Percentiles rank a stretch among this genome's conserved stretches.
These are phyloP conservation scores for Singerocomus inundabilis DNA, from an alignment of 1,284 basidiomycete genomes.

Conservation along the genomic window DNA sequence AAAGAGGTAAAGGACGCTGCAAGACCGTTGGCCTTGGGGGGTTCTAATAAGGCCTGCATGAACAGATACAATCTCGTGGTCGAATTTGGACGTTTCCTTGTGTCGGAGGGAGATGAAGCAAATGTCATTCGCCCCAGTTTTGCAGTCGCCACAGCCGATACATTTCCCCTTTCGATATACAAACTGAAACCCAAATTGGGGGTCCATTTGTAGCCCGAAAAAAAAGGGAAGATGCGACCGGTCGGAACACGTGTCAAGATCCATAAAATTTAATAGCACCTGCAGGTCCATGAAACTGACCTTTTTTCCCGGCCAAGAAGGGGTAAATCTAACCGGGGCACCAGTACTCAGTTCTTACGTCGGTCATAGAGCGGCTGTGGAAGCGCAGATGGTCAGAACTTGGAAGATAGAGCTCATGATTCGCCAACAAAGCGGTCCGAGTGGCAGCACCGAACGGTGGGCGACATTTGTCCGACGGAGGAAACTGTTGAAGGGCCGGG, in stretches of 20 bases:
- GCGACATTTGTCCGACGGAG: not conserved
- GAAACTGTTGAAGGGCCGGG: not conserved
- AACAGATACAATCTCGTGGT: conserved; percentile 18
- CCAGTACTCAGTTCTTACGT: conserved; percentile 2
- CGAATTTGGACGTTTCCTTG: conserved; percentile 39
- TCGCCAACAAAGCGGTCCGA: not conserved
- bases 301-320: conserved; percentile 1
- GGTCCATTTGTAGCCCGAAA: conserved; percentile 23
- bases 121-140: conserved; percentile 12
- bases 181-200: conserved; percentile 26
- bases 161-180: conserved; percentile 27
- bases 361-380: conserved; percentile 13
- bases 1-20: conserved; percentile 9
- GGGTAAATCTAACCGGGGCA: not conserved
- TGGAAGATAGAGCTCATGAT: not conserved
- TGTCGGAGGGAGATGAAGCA: conserved; percentile 20
- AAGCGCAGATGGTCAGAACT: conserved; percentile 3
- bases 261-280: not conserved
- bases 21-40: not conserved
- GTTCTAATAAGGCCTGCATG: conserved; percentile 25
- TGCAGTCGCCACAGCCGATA: conserved; percentile 3
- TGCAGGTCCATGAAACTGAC: not conserved
- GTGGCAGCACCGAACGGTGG: conserved; percentile 1
- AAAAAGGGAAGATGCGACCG: no score
- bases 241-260: conserved; percentile 23